These are phyloP conservation scores for Hevea brasiliensis DNA, from an alignment of 345 rosid genomes.

Conservation along the genomic window DNA sequence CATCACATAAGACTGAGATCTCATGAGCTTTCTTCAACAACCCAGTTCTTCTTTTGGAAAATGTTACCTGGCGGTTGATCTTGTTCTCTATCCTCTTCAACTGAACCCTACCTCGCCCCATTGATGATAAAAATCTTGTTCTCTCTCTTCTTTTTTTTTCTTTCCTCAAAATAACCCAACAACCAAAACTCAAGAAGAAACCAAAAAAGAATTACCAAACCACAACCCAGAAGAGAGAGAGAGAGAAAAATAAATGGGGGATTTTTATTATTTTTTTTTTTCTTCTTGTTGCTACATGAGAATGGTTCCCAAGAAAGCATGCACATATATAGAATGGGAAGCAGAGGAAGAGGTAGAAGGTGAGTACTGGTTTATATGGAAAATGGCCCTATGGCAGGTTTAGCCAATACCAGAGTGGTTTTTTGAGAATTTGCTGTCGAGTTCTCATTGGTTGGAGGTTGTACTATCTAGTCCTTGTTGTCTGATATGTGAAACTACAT, in stretches of 20 bases:
- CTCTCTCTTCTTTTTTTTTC: not conserved
- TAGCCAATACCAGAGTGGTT: slow-evolving; percentile 33
- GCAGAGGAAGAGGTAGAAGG: slow-evolving; percentile 3
- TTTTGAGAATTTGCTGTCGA: slow-evolving; percentile 33
- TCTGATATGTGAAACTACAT: not conserved
- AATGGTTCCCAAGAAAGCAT: slow-evolving; percentile 26
- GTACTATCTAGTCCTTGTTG: not conserved
- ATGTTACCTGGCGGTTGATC: slow-evolving; percentile 77
- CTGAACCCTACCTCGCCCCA: slow-evolving; percentile 93
- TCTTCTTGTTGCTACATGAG: slow-evolving; percentile 26
- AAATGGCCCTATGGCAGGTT: not conserved
- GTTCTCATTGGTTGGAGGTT: slow-evolving; percentile 14
- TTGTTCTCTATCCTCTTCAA: slow-evolving; percentile 81
- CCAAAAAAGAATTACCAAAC: slow-evolving; percentile 9
- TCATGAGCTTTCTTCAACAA: slow-evolving; percentile 83
- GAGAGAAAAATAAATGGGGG: not conserved
- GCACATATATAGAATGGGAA: slow-evolving; percentile 32
- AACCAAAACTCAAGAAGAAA: slow-evolving; percentile 29
- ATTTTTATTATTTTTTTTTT: not conserved
- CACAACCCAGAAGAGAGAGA: not conserved
- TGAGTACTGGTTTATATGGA: slow-evolving; percentile 8
- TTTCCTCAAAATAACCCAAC: slow-evolving; percentile 43
- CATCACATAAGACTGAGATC: slow-evolving; percentile 77
- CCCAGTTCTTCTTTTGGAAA: slow-evolving; percentile 73
- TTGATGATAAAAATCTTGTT: not conserved